Base-by-base conservation (phyloP, 352 stramenopile genomes). In the Globisporangium spiculum region DNA sequence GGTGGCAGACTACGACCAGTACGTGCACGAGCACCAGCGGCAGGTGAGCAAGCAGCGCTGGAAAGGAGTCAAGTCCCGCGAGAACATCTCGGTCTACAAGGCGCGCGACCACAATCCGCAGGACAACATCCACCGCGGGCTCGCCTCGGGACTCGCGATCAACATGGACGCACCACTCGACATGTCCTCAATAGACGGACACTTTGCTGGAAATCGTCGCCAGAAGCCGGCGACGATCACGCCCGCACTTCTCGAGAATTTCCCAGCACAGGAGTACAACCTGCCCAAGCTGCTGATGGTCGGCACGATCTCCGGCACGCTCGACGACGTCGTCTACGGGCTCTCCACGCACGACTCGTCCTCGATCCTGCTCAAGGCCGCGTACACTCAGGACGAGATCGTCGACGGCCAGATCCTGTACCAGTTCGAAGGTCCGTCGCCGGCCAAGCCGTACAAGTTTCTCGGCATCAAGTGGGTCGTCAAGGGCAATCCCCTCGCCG, bases 301-400 rank as follows among this genome's bases (percentile, higher is more conserved):
- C 22, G 83, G 79, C 26, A 69, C 78, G 55, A 70, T 90, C 36
- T 58, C 75, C 38, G 81, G 81, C 2, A 78, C 79, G 46, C 75
- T 91, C 9, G 81, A 89, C 67, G 82, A 92, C 67, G 77, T 85
- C 64, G 80, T 90, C 74, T 87, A 84, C 65, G 81, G 83, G 16
- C 61, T 83, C 32, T 48, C 79, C 16, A 79, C 81, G 9, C 72
- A 74, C 30, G 76, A 84, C 52, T 59, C 66, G 34, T 48, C 66
- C 18, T 65, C 72, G 6, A 82, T 85, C 69, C 50, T 83, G 48
- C 71, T 83, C 55, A 79, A 86, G 41, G 70, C 80, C 2, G 66
- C 72, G 0, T 79, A 77, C 54, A 38, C 75, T 20, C 55, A 81
- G 20, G 75, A 81, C 60, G 69, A 78, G 27, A 50, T 88, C 1